Evolutionary conservation across 345 rosid species (phyloP), one percentile per base, ranked within the genome.

Genomic region (Lepidium africanum): DNA sequence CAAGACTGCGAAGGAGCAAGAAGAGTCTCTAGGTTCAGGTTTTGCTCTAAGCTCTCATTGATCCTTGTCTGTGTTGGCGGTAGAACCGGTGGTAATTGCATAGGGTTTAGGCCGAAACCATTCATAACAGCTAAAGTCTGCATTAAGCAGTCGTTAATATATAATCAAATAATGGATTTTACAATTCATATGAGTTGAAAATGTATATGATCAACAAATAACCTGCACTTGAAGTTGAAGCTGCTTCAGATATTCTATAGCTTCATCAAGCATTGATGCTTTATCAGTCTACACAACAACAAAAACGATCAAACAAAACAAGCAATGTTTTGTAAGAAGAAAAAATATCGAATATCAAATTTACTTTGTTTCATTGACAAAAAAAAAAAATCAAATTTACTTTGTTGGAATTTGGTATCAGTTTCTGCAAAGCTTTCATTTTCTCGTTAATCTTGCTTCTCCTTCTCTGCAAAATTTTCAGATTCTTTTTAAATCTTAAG

Each of bases 191-290:
- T 5, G 36, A 38, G 9, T 2, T 23, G 23, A 15, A 33, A 21
- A 6, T 25, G 54, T 36, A 16, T 7, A 33, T 23, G 48, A 32
- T 61, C 17, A 17, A 5, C 9, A 7, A 36, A 16, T 41, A 38
- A 82, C 92, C 90, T 89, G 96, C 6, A 89, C 90, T 82, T 85
- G 96, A 65, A 87, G 87, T 72, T 87, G 96, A 74, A 89, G 96
- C 72, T 89, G 96, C 78, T 86, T 89, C 55, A 89, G 71, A 70
- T 89, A 89, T 27, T 89, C 96, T 37, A 89, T 89, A 10, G 87
- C 90, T 67, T 87, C 96, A 71, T 89, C 92, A 75, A 89, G 86
- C 96, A 89, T 89, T 6, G 96, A 89, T 33, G 96, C 96, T 76
- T 86, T 89, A 65, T 89, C 96, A 38, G 92, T 86, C 96, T 89